These are phyloP conservation scores for Holtermanniella nyarrowii DNA, from an alignment of 768 basidiomycete genomes.

Conservation along the genomic window DNA sequence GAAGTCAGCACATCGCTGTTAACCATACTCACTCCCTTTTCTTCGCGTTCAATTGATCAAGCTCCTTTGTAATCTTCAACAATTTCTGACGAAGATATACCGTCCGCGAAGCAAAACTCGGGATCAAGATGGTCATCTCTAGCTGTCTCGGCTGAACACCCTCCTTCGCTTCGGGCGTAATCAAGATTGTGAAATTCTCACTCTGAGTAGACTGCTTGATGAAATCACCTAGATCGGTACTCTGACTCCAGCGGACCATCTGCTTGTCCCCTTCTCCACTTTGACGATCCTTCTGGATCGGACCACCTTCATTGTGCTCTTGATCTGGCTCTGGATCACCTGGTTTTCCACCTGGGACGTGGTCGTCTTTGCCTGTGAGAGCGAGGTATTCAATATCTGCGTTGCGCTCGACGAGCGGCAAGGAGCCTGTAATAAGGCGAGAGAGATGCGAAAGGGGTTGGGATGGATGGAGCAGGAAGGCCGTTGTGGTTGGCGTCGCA, in stretches of 20 bases:
- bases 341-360: constrained; percentile 30
- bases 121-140: constrained; percentile 46
- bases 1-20: background rate
- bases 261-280: constrained; percentile 22
- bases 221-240: constrained; percentile 58
- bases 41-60: constrained; percentile 49
- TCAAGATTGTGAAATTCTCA: constrained; percentile 49
- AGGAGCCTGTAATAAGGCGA: constrained; percentile 48
- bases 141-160: too few relatives aligned
- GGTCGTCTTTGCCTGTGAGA: constrained; percentile 28
- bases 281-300: constrained; percentile 22
- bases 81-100: constrained; percentile 51
- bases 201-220: constrained; percentile 53
- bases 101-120: constrained; percentile 56
- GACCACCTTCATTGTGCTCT: constrained; percentile 38
- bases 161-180: constrained; percentile 18
- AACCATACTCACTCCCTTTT: constrained; percentile 46
- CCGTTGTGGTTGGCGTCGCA: constrained; percentile 35
- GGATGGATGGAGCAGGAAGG: constrained; percentile 58
- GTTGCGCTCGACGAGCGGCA: constrained; percentile 25
- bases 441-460: constrained; percentile 59
- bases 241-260: constrained; percentile 51
- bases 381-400: constrained; percentile 37
- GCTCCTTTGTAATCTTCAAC: constrained; percentile 43
- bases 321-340: constrained; percentile 31